Base-by-base conservation (phyloP, 805 yeast species). In the Lachancea meyersii region DNA sequence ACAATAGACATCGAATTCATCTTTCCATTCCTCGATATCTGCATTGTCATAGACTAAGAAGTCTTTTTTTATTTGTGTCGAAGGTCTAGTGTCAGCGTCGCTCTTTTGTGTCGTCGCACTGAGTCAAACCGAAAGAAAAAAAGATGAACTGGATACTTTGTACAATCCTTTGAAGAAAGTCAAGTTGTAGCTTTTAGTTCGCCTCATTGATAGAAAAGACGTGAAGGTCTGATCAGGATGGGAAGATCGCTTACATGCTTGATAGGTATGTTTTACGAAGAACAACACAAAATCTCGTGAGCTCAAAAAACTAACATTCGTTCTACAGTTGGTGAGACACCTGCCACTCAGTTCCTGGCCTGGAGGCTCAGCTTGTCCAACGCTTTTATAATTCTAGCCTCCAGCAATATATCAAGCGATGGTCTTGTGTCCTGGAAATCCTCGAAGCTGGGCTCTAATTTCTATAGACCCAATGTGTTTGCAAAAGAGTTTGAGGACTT, bases 371-470 rank as follows among this genome's bases (percentile, higher is more conserved):
- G 64, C 44, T 43, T 59, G n/a, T 53, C 61, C 5, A 57, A 55
- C 30, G 49, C 59, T 3, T 58, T 59, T 37, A 50, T 59, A 13
- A 54, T 61, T 11, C 44, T 59, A 28, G 52, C 57, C 4, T 60
- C 65, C 2, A 53, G 51, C 18, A 54, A 50, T 39, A 54, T 60
- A 8, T 53, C 64, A 6, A 50, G 57, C 26, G 65, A 61, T 52
- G 63, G 64, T 4, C 40, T 57, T 14, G 55, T 62, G 1, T 53
- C 63, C 3, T 62, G 65, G 67, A 60, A 61, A 43, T 57, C 64
- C 9, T 46, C 57, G 3, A 55, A 55, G 31, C 35, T 59, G 14
- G 64, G 65, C 3, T 58, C 64, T 6, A 59, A 56, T 44, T 59
- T 56, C 38, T 62, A 61, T 41, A 53, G 55, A 11, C 65, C 67